Conservation (phyloP, 306 rosid species). For the Sechiopsis laciniata region DNA sequence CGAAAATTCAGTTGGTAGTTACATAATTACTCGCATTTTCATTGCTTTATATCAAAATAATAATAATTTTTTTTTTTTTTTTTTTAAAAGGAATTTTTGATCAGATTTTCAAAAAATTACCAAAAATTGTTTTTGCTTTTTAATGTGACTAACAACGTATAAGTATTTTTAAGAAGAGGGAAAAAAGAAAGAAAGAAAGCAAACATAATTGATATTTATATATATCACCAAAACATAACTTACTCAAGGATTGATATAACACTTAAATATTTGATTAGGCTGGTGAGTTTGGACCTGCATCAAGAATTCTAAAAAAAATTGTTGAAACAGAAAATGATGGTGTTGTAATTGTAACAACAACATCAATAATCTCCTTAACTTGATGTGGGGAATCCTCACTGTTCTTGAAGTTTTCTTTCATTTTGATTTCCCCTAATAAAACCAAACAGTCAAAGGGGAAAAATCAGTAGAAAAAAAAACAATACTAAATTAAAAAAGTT, state of each 20-base stretch:
- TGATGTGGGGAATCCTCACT: background rate
- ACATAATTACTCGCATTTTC: too few species aligned
- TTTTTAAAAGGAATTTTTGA: too few species aligned
- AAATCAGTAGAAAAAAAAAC: background rate
- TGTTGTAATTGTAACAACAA: background rate
- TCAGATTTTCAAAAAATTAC: too few species aligned
- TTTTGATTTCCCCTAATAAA: background rate
- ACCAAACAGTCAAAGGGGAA: slow-evolving; percentile 7
- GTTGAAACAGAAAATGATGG: background rate
- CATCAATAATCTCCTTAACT: slow-evolving; percentile 12
- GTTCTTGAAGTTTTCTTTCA: slow-evolving; percentile 11
- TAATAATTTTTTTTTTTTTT: too few species aligned
- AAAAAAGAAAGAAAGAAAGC: background rate
- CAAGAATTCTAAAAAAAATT: background rate
- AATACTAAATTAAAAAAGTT: background rate
- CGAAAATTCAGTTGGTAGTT: too few species aligned
- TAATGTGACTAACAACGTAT: background rate
- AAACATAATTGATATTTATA: too few species aligned
- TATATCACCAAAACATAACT: background rate
- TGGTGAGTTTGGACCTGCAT: background rate
- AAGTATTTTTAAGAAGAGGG: background rate
- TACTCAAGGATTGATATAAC: background rate
- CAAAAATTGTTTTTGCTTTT: background rate
- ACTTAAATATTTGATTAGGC: background rate
- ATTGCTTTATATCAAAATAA: too few species aligned